Evolutionary conservation across 1,139 yeast species (phyloP).

Genomic region (Kurtzmaniella quercitrusa): DNA sequence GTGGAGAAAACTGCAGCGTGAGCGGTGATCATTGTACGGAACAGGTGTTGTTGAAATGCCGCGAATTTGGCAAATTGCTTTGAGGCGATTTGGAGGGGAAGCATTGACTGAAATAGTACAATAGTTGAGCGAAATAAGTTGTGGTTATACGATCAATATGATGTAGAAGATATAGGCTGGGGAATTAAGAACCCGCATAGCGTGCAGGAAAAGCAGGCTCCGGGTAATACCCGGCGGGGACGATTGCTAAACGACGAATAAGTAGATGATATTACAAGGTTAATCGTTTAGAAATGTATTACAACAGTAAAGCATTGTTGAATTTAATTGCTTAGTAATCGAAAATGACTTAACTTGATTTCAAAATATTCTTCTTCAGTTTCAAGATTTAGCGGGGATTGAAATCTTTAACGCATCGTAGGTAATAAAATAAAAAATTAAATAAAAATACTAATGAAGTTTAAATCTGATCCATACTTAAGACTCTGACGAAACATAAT

Average conservation of each 20-base stretch:
- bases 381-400: too few relatives aligned
- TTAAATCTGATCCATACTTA: too few relatives aligned
- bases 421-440: too few relatives aligned
- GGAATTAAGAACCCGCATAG: neutral
- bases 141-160: neutral
- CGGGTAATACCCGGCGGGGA: neutral
- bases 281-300: neutral
- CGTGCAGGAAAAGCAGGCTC: neutral
- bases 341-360: too few relatives aligned
- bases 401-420: too few relatives aligned
- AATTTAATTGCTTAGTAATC: too few relatives aligned
- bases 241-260: neutral
- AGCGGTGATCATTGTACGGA: conserved; percentile 46
- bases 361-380: too few relatives aligned
- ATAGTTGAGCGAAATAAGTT: neutral
- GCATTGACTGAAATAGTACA: neutral
- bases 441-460: too few relatives aligned
- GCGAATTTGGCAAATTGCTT: neutral
- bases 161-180: neutral
- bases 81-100: neutral
- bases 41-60: conserved; percentile 10
- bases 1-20: conserved; percentile 55
- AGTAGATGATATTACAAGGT: neutral
- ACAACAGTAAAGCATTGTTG: too few relatives aligned
- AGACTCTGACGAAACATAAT: too few relatives aligned